These are phyloP conservation scores for Globisporangium paddicum DNA, from an alignment of 352 stramenopile genomes.

Conservation along the genomic window DNA sequence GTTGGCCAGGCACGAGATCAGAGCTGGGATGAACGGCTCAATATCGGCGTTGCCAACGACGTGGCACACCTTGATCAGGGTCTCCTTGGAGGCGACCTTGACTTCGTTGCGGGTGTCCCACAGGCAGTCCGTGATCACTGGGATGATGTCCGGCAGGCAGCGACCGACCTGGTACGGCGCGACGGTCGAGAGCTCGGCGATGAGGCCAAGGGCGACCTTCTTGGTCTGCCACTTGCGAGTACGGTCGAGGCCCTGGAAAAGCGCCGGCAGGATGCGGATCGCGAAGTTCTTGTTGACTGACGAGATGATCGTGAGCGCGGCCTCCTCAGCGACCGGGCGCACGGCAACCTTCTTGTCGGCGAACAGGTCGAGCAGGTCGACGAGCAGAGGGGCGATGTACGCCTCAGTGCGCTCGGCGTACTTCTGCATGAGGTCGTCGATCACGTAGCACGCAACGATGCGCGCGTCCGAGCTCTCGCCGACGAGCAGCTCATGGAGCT, in stretches of 20 bases:
- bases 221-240: slow-evolving; percentile 97
- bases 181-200: slow-evolving; percentile 89
- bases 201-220: slow-evolving; percentile 93
- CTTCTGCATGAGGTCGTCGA: slow-evolving; percentile 86
- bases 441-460: slow-evolving; percentile 64
- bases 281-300: slow-evolving; percentile 85
- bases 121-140: slow-evolving; percentile 97
- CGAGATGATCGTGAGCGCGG: slow-evolving; percentile 75
- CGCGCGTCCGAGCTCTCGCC: slow-evolving; percentile 60
- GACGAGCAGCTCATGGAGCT: slow-evolving; percentile 59
- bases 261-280: slow-evolving; percentile 82
- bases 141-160: slow-evolving; percentile 96
- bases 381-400: slow-evolving; percentile 68
- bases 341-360: slow-evolving; percentile 82
- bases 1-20: slow-evolving; percentile 97
- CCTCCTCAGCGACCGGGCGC: slow-evolving; percentile 61
- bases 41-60: slow-evolving; percentile 99
- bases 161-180: slow-evolving; percentile 94
- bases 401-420: slow-evolving; percentile 73
- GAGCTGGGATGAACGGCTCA: slow-evolving; percentile 97
- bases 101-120: slow-evolving; percentile 99
- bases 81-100: slow-evolving; percentile 91
- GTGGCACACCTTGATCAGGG: slow-evolving; percentile 94
- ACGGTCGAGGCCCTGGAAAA: slow-evolving; percentile 89
- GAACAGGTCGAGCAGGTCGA: slow-evolving; percentile 71